Percentiles rank a stretch among this genome's conserved stretches.
Conservation (phyloP, 2,329 filamentous ascomycete genomes). For the Hymenoscyphus occultus region DNA sequence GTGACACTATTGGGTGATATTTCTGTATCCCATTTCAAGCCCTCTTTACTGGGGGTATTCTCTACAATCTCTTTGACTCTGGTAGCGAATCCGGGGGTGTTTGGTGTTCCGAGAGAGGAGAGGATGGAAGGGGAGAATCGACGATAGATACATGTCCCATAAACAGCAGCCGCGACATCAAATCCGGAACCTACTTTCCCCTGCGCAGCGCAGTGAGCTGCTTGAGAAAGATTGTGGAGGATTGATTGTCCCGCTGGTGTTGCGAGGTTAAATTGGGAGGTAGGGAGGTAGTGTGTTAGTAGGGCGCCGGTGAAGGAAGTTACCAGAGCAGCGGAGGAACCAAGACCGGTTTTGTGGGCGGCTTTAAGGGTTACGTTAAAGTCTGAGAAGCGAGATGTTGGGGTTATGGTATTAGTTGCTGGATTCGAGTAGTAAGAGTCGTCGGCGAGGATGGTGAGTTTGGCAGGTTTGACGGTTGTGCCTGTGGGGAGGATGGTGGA, state of each 20-base stretch:
- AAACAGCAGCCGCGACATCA: conserved; percentile 89
- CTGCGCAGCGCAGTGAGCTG: conserved; percentile 90
- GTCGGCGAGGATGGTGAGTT: conserved; percentile 86
- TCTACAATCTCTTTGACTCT: conserved; percentile 66
- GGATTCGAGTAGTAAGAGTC: conserved; percentile 93
- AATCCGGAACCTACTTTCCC: conserved; percentile 96
- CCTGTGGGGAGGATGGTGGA: conserved; percentile 38
- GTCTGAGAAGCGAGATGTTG: conserved; percentile 59
- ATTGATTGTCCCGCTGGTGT: conserved; percentile 53
- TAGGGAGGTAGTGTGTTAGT: conserved; percentile 70
- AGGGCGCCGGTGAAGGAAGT: conserved; percentile 79
- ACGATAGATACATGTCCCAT: conserved; percentile 84
- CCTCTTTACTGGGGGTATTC: conserved; percentile 41
- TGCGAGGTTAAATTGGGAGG: conserved; percentile 53
- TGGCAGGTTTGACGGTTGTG: conserved; percentile 59
- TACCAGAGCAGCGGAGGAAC: conserved; percentile 90
- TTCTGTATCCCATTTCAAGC: conserved; percentile 72
- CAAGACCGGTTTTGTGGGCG: conserved; percentile 93
- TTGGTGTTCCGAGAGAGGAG: conserved; percentile 62
- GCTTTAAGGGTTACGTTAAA: conserved; percentile 72
- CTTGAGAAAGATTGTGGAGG: conserved; percentile 91
- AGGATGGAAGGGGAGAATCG: conserved; percentile 86
- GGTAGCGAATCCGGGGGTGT: conserved; percentile 62
- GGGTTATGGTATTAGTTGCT: conserved; percentile 33
- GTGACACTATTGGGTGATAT: conserved; percentile 66